These are phyloP conservation scores for Copromyces sp. DNA, from an alignment of 495 filamentous ascomycete species.

Conservation along the genomic window DNA sequence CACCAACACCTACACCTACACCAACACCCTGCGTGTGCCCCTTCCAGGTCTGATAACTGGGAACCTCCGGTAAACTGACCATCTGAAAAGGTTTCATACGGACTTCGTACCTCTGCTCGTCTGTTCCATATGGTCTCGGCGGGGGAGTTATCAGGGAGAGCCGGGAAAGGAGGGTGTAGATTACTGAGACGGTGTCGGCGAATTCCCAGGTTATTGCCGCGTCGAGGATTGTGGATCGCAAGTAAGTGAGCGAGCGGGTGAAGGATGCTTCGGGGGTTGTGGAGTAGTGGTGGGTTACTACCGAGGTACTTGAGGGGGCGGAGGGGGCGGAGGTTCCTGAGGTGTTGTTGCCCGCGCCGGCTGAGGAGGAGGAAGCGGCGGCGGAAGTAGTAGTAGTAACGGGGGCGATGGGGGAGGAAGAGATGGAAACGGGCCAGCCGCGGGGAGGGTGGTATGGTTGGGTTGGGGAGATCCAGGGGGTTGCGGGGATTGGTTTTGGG, in stretches of 20 bases:
- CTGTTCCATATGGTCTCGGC: conserved; percentile 57
- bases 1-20: no score
- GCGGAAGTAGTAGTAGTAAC: no score
- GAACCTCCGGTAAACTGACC: conserved; percentile 61
- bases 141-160: conserved; percentile 48
- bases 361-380: no score
- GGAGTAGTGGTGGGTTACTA: not conserved
- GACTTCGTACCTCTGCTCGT: conserved; percentile 67
- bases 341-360: no score
- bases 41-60: conserved; percentile 52
- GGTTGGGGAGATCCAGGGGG: not conserved
- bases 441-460: not conserved
- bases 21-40: not conserved
- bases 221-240: conserved; percentile 55
- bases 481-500: not conserved
- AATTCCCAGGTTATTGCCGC: conserved; percentile 60
- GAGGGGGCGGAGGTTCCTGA: no score
- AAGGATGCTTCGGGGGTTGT: conserved; percentile 32
- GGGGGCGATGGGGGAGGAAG: not conserved
- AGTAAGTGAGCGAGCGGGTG: conserved; percentile 44
- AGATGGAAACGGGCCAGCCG: conserved; percentile 12
- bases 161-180: conserved; percentile 59
- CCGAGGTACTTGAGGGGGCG: not conserved
- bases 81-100: conserved; percentile 86
- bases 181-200: conserved; percentile 51